These are phyloP conservation scores for Leccinum rimulosum DNA, from an alignment of 768 basidiomycete species.

Conservation along the genomic window DNA sequence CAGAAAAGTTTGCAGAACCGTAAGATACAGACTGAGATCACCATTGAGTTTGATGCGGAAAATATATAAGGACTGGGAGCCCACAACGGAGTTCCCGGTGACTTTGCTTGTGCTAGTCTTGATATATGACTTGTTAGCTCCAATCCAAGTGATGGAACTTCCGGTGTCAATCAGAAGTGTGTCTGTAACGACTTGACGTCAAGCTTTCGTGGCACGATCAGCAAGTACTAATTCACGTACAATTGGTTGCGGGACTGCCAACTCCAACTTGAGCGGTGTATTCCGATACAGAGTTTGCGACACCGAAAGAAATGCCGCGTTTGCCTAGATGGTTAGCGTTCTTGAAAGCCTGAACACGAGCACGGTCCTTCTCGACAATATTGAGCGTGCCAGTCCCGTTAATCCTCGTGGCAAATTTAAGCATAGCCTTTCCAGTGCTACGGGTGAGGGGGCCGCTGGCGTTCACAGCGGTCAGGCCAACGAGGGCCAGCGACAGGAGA, in stretches of 20 bases:
- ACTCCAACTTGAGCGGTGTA: conserved; percentile 29
- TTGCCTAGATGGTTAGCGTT: conserved; percentile 29
- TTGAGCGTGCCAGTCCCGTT: conserved; percentile 10
- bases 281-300: conserved; percentile 18
- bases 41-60: background rate
- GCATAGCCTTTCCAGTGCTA: conserved; percentile 10
- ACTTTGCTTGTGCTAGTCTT: conserved; percentile 26
- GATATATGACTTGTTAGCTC: conserved; percentile 26
- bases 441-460: conserved; percentile 17
- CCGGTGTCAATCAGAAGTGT: conserved; percentile 27
- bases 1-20: conserved; percentile 5
- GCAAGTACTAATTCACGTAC: conserved; percentile 1
- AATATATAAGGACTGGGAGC: background rate
- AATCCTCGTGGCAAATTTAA: conserved; percentile 17
- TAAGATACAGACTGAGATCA: background rate
- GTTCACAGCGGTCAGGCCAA: conserved; percentile 11
- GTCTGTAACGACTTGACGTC: conserved; percentile 17
- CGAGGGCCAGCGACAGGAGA: conserved; percentile 15
- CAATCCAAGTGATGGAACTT: conserved; percentile 29
- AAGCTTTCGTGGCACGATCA: too few species aligned
- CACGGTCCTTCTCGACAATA: conserved; percentile 9
- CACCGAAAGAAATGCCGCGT: conserved; percentile 1
- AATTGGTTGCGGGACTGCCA: conserved; percentile 20
- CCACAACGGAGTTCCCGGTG: conserved; percentile 18
- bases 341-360: conserved; percentile 3